Evolutionary conservation across 306 rosid genomes (phyloP), one percentile per base, ranked within the genome.

Genomic region (Quercus ilex): DNA sequence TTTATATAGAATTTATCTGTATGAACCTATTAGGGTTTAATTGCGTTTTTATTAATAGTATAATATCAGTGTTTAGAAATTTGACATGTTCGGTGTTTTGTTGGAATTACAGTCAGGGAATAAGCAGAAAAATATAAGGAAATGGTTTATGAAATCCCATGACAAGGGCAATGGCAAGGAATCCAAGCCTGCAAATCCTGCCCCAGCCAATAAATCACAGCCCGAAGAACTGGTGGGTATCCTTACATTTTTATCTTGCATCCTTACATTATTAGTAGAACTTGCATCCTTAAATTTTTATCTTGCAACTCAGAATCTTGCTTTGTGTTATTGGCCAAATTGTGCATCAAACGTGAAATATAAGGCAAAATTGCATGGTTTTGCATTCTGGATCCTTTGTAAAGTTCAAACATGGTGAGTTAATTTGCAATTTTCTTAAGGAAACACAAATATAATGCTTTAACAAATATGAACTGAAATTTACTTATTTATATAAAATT

Each of bases 361-460:
- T n/a, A 64, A 26, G 30, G n/a, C 6, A 28, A 63, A 64, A 25
- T 26, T 64, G 4, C 5, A 43, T 11, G 43, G 20, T 4, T 28
- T 64, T 13, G 43, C 20, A 6, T 28, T 64, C 21, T 64, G 43
- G 5, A 64, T 30, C 31, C 70, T 1, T 5, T 59, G 28, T 59
- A 59, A 13, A 6, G 65, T 59, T 13, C 70, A 64, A 52, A 46
- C 31, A 86, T 81, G 90, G 87, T 86, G 76, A 78, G 76, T 86
- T 83, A 81, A 84, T 83, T 86, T 77, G 71, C 71, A 69, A 5
- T 74, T 31, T 25, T 30, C 31, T 30, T 30, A 0, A 30, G 31
- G 31, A 71, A 13, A 30, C 31, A 30, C 31, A 28, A 28, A 28
- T 28, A 28, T 4, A 28, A 3, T 30, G 4, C 31, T 30, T 23